Percentiles rank a stretch among this genome's conserved stretches.
phyloP scores from a whole-genome alignment of 345 rosid genomes.

The Carallia pectinifolia region DNA sequence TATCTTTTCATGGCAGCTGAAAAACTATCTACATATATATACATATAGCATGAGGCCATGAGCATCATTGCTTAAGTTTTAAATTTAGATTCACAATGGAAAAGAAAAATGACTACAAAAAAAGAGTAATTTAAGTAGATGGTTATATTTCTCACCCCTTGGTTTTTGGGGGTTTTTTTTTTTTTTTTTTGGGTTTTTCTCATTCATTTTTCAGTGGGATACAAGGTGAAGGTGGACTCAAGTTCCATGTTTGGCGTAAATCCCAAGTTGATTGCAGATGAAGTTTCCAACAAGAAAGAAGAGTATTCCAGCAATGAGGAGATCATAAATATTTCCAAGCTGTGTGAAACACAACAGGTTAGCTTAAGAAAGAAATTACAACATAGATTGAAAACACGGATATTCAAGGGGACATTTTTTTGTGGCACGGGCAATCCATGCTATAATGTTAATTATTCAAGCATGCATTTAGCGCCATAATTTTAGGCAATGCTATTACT shows the following conservation, averaged over 20 bases:
- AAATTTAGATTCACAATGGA: background rate
- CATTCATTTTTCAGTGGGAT: conserved; percentile 46
- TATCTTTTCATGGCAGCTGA: conserved; percentile 39
- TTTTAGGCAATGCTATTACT: too few species aligned
- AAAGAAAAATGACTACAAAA: background rate
- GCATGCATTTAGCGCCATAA: too few species aligned
- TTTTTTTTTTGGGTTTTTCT: background rate
- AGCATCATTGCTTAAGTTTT: conserved; percentile 25
- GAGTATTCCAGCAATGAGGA: conserved; percentile 41
- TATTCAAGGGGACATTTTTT: too few species aligned
- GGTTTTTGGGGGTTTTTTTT: background rate
- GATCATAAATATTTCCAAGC: conserved; percentile 30
- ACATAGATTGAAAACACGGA: too few species aligned
- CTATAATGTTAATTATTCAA: too few species aligned
- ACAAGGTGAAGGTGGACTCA: conserved; percentile 44
- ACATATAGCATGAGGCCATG: conserved; percentile 5
- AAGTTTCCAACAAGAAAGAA: conserved; percentile 39
- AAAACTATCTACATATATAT: conserved; percentile 5
- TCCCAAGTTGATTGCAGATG: conserved; percentile 38
- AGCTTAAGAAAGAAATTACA: background rate
- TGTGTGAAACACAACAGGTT: conserved; percentile 42
- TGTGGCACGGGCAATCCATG: too few species aligned
- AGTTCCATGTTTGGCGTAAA: conserved; percentile 44
- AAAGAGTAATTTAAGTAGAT: background rate
- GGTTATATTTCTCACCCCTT: background rate